A percentile compares a stretch with the other conserved stretches of the same genome.
Conservation (phyloP, 768 basidiomycete species). For the Phlegmacium glaucopus region DNA sequence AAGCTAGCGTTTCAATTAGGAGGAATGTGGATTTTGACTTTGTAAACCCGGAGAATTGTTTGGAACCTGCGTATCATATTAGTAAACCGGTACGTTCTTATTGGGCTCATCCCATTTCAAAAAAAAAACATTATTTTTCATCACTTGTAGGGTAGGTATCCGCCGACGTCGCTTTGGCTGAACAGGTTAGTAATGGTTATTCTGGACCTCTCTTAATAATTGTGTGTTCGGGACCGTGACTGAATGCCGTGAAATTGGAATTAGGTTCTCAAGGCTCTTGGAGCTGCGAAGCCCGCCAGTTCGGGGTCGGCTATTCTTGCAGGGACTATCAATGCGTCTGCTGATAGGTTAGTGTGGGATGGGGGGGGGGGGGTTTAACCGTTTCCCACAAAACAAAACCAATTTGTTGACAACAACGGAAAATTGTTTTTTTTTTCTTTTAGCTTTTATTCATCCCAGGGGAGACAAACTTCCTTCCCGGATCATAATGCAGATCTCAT, state of each 20-base stretch:
- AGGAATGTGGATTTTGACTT: slow-evolving; percentile 82
- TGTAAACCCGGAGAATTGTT: slow-evolving; percentile 35
- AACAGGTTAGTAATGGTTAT: slow-evolving; percentile 39
- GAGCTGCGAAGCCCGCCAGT: slow-evolving; percentile 39
- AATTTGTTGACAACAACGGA: background rate
- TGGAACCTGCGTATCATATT: slow-evolving; percentile 57
- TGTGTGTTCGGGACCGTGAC: background rate
- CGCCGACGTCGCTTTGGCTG: slow-evolving; percentile 55
- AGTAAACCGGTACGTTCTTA: slow-evolving; percentile 56
- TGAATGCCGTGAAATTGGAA: background rate
- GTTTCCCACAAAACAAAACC: too few species aligned
- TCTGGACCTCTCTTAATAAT: background rate
- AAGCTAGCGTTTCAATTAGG: slow-evolving; percentile 60
- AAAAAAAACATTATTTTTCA: slow-evolving; percentile 7
- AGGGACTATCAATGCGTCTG: slow-evolving; percentile 67
- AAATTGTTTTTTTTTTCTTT: slow-evolving; percentile 8
- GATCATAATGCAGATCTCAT: slow-evolving; percentile 70
- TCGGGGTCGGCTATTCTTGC: slow-evolving; percentile 36
- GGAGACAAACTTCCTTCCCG: slow-evolving; percentile 75
- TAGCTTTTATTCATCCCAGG: slow-evolving; percentile 87
- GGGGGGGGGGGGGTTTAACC: too few species aligned
- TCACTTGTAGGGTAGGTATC: slow-evolving; percentile 52
- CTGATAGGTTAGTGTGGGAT: slow-evolving; percentile 62
- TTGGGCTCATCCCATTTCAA: slow-evolving; percentile 5
- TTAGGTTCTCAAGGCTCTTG: slow-evolving; percentile 46